Evolutionary conservation across 108 stramenopile genomes (phyloP).

Genomic region (Fragilariopsis cylindrus): DNA sequence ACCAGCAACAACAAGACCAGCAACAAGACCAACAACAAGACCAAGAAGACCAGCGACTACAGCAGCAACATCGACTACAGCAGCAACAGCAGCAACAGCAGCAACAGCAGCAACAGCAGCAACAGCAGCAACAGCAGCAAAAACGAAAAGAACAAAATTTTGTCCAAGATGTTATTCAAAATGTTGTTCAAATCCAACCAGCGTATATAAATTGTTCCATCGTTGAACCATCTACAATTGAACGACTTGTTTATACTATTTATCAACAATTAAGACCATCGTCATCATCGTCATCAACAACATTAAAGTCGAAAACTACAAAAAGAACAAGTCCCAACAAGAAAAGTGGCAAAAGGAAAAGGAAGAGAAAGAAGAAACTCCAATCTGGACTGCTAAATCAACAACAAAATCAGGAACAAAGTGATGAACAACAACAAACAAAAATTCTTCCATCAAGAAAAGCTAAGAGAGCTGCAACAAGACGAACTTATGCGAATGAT

Average conservation of each 20-base stretch:
- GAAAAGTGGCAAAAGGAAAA: neutral
- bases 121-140: neutral
- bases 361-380: neutral
- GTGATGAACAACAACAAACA: neutral
- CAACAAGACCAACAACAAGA: too few relatives aligned
- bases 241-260: slow-evolving; percentile 16
- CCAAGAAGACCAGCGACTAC: too few relatives aligned
- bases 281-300: neutral
- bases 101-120: neutral
- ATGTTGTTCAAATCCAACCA: neutral
- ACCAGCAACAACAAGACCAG: too few relatives aligned
- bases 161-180: too few relatives aligned
- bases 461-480: slow-evolving; percentile 14
- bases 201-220: slow-evolving; percentile 75
- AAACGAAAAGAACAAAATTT: too few relatives aligned
- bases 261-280: slow-evolving; percentile 22
- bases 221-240: slow-evolving; percentile 25
- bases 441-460: slow-evolving; percentile 11
- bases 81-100: too few relatives aligned
- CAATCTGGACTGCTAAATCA: neutral
- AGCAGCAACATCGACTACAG: too few relatives aligned
- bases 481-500: neutral
- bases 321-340: neutral
- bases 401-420: neutral
- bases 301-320: neutral